These are phyloP conservation scores for Lichtheimia hyalospora DNA, from an alignment of 371 early-diverging fungal species.

Conservation along the genomic window DNA sequence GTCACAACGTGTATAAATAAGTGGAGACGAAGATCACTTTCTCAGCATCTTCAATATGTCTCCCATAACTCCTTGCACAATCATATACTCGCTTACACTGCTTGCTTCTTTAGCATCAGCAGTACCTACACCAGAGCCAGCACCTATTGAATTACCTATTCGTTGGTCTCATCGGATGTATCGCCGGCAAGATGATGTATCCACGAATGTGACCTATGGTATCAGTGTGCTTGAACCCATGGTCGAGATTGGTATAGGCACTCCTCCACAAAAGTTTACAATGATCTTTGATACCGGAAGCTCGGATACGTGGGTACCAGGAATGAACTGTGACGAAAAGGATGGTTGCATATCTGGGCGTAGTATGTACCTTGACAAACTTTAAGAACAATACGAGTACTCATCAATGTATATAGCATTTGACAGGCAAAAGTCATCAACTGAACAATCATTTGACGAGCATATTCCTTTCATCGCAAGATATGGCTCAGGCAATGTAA, in stretches of 20 bases:
- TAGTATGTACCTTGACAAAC: neutral
- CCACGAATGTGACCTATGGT: neutral
- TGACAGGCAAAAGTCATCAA: slow-evolving; percentile 1
- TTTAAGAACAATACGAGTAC: neutral
- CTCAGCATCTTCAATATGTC: too few relatives aligned
- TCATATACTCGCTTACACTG: neutral
- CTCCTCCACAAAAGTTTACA: slow-evolving; percentile 7
- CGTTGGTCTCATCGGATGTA: neutral
- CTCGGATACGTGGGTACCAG: slow-evolving; percentile 14
- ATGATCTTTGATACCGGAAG: slow-evolving; percentile 16
- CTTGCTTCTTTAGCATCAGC: neutral
- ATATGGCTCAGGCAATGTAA: slow-evolving; percentile 8
- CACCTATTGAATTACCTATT: slow-evolving; percentile 2
- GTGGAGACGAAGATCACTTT: too few relatives aligned
- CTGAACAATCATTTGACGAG: neutral
- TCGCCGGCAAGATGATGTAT: neutral
- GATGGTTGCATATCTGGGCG: slow-evolving; percentile 6
- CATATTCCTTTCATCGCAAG: neutral
- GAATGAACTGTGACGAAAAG: neutral
- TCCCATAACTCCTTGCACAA: too few relatives aligned
- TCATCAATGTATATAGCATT: too few relatives aligned
- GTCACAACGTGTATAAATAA: too few relatives aligned
- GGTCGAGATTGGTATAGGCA: slow-evolving; percentile 6
- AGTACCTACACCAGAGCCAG: neutral
- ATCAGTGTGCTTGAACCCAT: neutral